phyloP scores from a whole-genome alignment of 2,329 filamentous ascomycete species.

The Phoma sp. region DNA sequence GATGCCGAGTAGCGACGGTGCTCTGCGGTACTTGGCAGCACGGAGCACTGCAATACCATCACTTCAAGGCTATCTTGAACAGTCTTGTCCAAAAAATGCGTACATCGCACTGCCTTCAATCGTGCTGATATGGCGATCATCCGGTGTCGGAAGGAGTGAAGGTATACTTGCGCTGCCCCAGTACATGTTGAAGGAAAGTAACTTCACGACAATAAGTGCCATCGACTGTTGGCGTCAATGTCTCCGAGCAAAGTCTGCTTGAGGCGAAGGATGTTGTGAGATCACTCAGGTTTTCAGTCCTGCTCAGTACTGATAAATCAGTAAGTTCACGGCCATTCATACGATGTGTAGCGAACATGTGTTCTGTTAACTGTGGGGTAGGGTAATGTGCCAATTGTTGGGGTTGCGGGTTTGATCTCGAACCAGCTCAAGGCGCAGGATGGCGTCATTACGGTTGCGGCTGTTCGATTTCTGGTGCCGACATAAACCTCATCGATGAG shows the following conservation, averaged over 20 bases:
- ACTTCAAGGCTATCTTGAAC: not conserved
- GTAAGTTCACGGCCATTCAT: not conserved
- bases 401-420: not conserved
- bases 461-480: not conserved
- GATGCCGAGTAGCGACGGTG: slow-evolving; percentile 30
- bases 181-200: not conserved
- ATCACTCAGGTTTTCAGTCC: too few species aligned
- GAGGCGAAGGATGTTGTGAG: not conserved
- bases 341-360: slow-evolving; percentile 2
- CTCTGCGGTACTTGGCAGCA: slow-evolving; percentile 13
- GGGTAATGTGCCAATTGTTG: not conserved
- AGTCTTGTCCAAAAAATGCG: not conserved
- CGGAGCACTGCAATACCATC: not conserved
- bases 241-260: not conserved
- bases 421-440: not conserved
- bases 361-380: slow-evolving; percentile 16
- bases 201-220: not conserved
- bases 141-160: slow-evolving; percentile 2
- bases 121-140: slow-evolving; percentile 4
- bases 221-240: not conserved
- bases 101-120: not conserved
- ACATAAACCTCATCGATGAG: not conserved
- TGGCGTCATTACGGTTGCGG: not conserved
- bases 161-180: not conserved
- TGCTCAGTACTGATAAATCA: not conserved